Evolutionary conservation across 345 rosid species (phyloP).

Genomic region (Linum tenue): DNA sequence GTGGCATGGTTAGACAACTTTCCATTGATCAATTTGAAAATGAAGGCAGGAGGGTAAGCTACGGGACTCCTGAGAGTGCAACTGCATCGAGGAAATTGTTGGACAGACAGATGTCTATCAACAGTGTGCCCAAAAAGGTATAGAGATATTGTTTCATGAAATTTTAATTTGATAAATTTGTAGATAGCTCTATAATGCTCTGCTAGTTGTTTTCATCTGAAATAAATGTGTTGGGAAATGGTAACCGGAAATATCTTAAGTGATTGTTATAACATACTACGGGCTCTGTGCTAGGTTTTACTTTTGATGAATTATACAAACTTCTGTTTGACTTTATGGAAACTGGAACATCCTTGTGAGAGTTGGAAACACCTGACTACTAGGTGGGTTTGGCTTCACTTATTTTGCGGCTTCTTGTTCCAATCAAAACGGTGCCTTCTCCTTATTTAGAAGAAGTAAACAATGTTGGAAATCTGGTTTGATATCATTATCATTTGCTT

Average conservation of each 20-base stretch:
- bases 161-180: too few relatives aligned
- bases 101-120: constrained; percentile 93
- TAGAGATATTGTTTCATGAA: neutral
- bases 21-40: constrained; percentile 96
- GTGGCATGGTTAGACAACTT: constrained; percentile 95
- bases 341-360: neutral
- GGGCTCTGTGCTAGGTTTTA: neutral
- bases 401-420: neutral
- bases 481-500: neutral
- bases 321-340: neutral
- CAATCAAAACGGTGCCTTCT: neutral
- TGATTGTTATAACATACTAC: neutral
- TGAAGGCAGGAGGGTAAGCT: constrained; percentile 92
- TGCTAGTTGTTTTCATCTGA: neutral
- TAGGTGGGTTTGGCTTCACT: neutral
- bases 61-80: constrained; percentile 92
- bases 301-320: neutral
- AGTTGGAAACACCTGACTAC: neutral
- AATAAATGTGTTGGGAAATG: neutral
- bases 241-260: neutral
- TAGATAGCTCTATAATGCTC: neutral
- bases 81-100: constrained; percentile 90
- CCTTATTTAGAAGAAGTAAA: neutral
- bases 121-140: constrained; percentile 94
- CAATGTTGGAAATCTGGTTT: neutral